These are phyloP conservation scores for Saturnispora ahearnii DNA, from an alignment of 805 yeast species.

Conservation along the genomic window DNA sequence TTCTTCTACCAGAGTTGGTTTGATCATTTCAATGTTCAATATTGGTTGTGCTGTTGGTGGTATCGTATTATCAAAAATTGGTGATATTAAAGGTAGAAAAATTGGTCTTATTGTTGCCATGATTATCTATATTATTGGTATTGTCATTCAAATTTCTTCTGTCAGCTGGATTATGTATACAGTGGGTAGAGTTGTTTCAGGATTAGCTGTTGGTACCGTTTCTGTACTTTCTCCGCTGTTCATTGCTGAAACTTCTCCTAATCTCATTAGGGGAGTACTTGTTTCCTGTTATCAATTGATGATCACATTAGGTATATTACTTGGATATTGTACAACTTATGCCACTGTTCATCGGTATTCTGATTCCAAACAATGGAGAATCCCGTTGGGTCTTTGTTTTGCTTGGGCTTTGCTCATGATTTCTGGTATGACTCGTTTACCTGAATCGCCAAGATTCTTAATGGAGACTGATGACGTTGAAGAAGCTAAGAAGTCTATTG, in stretches of 20 bases:
- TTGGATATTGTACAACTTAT: constrained; percentile 91
- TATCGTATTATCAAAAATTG: constrained; percentile 42
- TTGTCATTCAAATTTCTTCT: constrained; percentile 48
- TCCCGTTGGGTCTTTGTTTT: constrained; percentile 81
- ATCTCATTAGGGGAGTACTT: constrained; percentile 84
- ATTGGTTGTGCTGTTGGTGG: constrained; percentile 68
- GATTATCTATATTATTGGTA: constrained; percentile 49
- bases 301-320: constrained; percentile 89
- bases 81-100: constrained; percentile 53
- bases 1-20: constrained; percentile 43
- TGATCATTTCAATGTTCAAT: constrained; percentile 60
- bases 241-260: constrained; percentile 87
- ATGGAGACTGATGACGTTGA: constrained; percentile 59
- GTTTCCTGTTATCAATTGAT: constrained; percentile 84
- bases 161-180: constrained; percentile 73
- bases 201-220: constrained; percentile 94
- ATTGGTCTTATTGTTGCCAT: constrained; percentile 41
- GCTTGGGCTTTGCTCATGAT: constrained; percentile 79
- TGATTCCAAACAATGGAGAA: constrained; percentile 68
- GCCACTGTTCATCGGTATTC: constrained; percentile 60
- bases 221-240: constrained; percentile 90
- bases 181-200: constrained; percentile 84
- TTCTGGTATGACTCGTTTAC: constrained; percentile 69
- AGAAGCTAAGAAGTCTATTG: constrained; percentile 52
- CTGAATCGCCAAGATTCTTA: constrained; percentile 91